Base-by-base conservation (phyloP, 257 asterid species). In the Parsonsia alboflavescens region DNA sequence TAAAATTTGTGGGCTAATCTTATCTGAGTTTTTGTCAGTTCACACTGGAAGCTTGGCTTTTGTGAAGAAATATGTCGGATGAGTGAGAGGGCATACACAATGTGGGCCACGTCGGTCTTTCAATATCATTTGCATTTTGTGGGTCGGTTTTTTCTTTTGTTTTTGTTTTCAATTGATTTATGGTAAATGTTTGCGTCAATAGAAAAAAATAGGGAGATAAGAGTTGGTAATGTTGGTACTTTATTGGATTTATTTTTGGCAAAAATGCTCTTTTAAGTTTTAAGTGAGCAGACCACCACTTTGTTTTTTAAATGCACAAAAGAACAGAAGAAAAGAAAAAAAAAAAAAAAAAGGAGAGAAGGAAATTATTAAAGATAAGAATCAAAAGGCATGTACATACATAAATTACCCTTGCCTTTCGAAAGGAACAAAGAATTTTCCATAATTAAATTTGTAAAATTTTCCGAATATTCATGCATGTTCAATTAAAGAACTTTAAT, bases 51-150 rank as follows among this genome's bases (percentile, higher is more conserved):
- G 30, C 7, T 22, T 52, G 3, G 39, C 42, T 22, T 65, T 50
- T 54, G 48, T n/a, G 73, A 41, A 54, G 77, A 72, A 66, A 74
- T 79, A 61, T 64, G 56, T 50, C 70, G 78, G 75, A 70, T 77
- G 78, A 70, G 73, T 71, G 74, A 46, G 39, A 33, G 39, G 39
- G 81, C 70, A 70, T 56, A 80, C 81, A 78, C 72, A 73, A 73
- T 49, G 88, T 83, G 88, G 86, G 81, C 74, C 87, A 78, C 73
- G 44, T 19, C 11, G 36, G 54, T 22, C 61, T 71, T 21, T 68
- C 49, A 21, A 12, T 72, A 22, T 64, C 80, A 69, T 73, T 22
- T 75, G 36, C 80, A 19, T 63, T 39, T 63, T 76, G 72, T 75
- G 75, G 86, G 68, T 24, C 74, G 76, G 70, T 59, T 53, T 33